phyloP scores from a whole-genome alignment of 169 alveolate species.

The Cryptosporidium ryanae region DNA sequence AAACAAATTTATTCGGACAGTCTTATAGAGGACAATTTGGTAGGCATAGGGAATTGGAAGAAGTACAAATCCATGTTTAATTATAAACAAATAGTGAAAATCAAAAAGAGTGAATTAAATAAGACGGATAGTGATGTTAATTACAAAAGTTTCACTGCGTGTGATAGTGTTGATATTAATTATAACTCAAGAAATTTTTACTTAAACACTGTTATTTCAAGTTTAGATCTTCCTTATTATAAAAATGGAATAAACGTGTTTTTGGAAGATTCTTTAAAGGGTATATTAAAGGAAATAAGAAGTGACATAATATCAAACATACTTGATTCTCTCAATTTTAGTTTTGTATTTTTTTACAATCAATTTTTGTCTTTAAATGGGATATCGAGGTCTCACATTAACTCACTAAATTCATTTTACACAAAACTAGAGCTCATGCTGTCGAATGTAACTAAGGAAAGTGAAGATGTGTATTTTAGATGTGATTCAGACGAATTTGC shows the following conservation, averaged over 20 bases:
- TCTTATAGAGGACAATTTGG: slow-evolving; percentile 26
- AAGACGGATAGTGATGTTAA: not conserved
- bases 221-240: slow-evolving; percentile 18
- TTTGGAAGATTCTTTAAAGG: slow-evolving; percentile 2
- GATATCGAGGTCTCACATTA: slow-evolving; percentile 32
- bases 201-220: slow-evolving; percentile 17
- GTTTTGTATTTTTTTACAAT: slow-evolving; percentile 46
- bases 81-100: not conserved
- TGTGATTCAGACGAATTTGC: not conserved
- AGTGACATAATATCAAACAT: slow-evolving; percentile 41
- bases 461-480: not conserved
- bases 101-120: not conserved
- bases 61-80: not conserved
- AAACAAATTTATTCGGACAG: not conserved
- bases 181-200: not conserved
- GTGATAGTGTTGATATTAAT: too few relatives aligned
- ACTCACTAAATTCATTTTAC: slow-evolving; percentile 13
- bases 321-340: slow-evolving; percentile 30
- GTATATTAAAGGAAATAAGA: slow-evolving; percentile 13
- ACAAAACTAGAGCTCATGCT: slow-evolving; percentile 30
- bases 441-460: slow-evolving; percentile 23
- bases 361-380: slow-evolving; percentile 12
- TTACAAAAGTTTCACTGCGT: too few relatives aligned
- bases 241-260: slow-evolving; percentile 27
- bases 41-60: slow-evolving; percentile 53